Base-by-base conservation (phyloP, 1,139 yeast genomes). In the Scheffersomyces titani region DNA sequence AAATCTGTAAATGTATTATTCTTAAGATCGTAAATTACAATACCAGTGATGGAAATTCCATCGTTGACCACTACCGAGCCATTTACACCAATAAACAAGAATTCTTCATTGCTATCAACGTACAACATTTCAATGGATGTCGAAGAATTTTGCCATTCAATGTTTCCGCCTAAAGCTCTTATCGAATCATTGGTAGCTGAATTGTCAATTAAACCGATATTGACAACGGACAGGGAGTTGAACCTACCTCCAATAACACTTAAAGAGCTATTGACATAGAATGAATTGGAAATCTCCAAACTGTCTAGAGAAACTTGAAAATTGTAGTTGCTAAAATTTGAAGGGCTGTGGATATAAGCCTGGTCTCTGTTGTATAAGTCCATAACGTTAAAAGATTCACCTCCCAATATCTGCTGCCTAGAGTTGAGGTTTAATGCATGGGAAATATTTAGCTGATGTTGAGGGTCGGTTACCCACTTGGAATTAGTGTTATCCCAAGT, bases 211-310 rank as follows among this genome's bases (percentile, higher is more conserved):
- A 87, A 80, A 1, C 79, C 78, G n/a, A 77, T 59, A 50, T 76
- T 73, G 9, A 57, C 53, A 21, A 61, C 63, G 16, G 62, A 54
- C 11, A 62, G 60, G 1, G 74, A 61, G 13, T 59, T 60, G 61
- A 80, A 79, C n/a, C 64, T 62, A 5, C 84, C 84, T 18, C 89
- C 92, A 52, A 88, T 64, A 1, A 84, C 80, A 53, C 87, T 76
- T 4, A 81, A 60, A 0, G 85, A 67, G 20, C 73, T 73, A 64
- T 88, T 87, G 49, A 88, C 75, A 54, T 71, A 75, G 58, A 65
- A 76, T 0, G 83, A 73, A 4, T 65, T 58, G 16, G 67, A 57
- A 20, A 89, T 84, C 1, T 70, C 68, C 24, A 88, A 88, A 16
- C 54, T 52, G 6, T 57, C 57, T n/a, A 57, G 58, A 7, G 62